Evolutionary conservation across 306 rosid species (phyloP).

Genomic region (Cicer pinnatifidum): DNA sequence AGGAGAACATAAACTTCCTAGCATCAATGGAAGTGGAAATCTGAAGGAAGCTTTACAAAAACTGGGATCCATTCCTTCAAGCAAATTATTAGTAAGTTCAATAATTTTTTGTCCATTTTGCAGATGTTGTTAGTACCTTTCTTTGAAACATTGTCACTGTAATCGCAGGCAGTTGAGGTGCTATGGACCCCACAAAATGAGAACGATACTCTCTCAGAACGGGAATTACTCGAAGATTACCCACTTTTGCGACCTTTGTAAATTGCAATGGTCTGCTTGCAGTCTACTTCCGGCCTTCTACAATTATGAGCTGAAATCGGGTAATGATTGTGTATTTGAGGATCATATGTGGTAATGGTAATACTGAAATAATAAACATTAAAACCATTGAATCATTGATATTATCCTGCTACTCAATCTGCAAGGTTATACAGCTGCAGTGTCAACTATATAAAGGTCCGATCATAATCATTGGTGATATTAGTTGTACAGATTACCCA

Average conservation of each 20-base stretch:
- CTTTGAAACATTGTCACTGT: slow-evolving; percentile 14
- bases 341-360: slow-evolving; percentile 37
- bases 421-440: slow-evolving; percentile 40
- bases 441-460: slow-evolving; percentile 24
- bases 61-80: slow-evolving; percentile 88
- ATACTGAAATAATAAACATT: slow-evolving; percentile 38
- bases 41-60: slow-evolving; percentile 94
- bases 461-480: slow-evolving; percentile 28
- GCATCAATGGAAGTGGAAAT: slow-evolving; percentile 83
- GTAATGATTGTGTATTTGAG: slow-evolving; percentile 36
- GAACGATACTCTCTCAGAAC: slow-evolving; percentile 88
- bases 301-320: slow-evolving; percentile 40
- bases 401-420: slow-evolving; percentile 37
- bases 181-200: slow-evolving; percentile 99
- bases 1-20: slow-evolving; percentile 85
- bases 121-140: slow-evolving; percentile 10
- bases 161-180: slow-evolving; percentile 91
- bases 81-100: slow-evolving; percentile 73
- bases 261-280: slow-evolving; percentile 51
- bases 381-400: slow-evolving; percentile 9
- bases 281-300: slow-evolving; percentile 27
- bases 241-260: slow-evolving; percentile 95
- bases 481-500: slow-evolving; percentile 43
- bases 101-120: slow-evolving; percentile 11
- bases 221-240: slow-evolving; percentile 95